Conservation (phyloP, 2,329 filamentous ascomycete species). For the Aaosphaeria pasadenensis region DNA sequence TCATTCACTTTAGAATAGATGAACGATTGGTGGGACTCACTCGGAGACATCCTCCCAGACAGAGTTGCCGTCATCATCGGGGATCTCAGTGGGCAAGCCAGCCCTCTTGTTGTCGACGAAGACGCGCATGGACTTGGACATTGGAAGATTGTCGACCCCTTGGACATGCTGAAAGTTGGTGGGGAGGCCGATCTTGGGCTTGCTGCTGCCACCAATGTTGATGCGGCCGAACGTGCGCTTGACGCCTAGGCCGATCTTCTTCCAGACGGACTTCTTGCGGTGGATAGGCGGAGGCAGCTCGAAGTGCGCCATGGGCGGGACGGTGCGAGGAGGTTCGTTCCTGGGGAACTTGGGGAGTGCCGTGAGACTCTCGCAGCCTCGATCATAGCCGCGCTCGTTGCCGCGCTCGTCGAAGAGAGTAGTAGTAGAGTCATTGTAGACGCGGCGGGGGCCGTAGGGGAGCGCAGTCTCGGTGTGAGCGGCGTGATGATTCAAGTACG, state of each 20-base stretch:
- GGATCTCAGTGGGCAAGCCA: background rate
- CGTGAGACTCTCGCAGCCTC: background rate
- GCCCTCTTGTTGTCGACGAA: background rate
- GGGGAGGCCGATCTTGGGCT: constrained; percentile 3
- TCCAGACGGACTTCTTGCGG: background rate
- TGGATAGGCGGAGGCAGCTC: background rate
- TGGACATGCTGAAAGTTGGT: constrained; percentile 5
- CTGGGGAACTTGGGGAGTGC: background rate
- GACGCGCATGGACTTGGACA: background rate
- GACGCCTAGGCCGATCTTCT: constrained; percentile 1
- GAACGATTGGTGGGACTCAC: background rate
- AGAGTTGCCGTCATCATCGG: background rate
- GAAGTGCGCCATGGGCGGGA: background rate
- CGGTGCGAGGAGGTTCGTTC: background rate
- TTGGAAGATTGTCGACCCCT: background rate
- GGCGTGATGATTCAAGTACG: background rate
- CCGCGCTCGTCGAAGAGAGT: background rate
- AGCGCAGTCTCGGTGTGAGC: background rate
- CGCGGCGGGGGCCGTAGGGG: background rate
- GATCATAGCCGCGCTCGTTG: no score
- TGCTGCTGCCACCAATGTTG: background rate
- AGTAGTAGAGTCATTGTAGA: background rate
- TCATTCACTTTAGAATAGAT: no score
- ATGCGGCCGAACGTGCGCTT: constrained; percentile 3
- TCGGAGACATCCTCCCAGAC: constrained; percentile 3